A percentile compares a stretch with the other conserved stretches of the same genome.
phyloP scores from a whole-genome alignment of 345 rosid genomes.

The Eucalyptus tenuipes region DNA sequence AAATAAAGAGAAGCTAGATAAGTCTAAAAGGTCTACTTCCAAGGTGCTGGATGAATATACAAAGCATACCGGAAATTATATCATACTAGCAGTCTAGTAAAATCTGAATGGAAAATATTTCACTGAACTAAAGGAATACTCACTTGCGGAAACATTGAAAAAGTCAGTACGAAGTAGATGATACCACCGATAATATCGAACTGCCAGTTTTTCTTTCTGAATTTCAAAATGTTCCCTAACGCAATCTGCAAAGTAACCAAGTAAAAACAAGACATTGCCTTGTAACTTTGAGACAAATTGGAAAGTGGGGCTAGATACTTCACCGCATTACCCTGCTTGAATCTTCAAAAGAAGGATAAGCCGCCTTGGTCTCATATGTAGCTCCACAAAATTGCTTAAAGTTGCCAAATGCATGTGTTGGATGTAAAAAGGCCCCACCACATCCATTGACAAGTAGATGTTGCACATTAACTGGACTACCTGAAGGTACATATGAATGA shows the following conservation, averaged over 20 bases:
- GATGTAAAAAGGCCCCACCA: conserved; percentile 98
- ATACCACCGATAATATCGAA: conserved; percentile 97
- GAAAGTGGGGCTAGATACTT: not conserved
- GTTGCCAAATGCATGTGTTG: conserved; percentile 84
- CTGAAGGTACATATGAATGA: conserved; percentile 74
- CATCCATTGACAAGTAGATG: conserved; percentile 96
- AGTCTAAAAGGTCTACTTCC: not conserved
- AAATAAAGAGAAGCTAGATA: not conserved
- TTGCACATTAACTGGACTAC: conserved; percentile 59
- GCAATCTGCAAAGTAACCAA: conserved; percentile 59
- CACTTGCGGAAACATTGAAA: conserved; percentile 94
- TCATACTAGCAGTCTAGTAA: not conserved
- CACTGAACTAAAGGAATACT: not conserved
- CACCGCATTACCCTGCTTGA: conserved; percentile 68
- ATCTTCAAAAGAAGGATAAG: conserved; percentile 93
- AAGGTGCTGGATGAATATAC: not conserved
- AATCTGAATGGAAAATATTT: not conserved
- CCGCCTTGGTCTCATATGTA: conserved; percentile 64
- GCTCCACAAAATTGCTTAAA: conserved; percentile 53
- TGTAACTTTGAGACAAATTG: not conserved
- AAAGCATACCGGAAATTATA: not conserved
- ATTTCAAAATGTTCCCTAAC: conserved; percentile 95
- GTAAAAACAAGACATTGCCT: not conserved
- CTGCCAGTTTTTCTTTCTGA: conserved; percentile 98
- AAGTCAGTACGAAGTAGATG: conserved; percentile 79